Evolutionary conservation across 2,329 filamentous ascomycete genomes (phyloP).

Genomic region (Xylariales sp.): DNA sequence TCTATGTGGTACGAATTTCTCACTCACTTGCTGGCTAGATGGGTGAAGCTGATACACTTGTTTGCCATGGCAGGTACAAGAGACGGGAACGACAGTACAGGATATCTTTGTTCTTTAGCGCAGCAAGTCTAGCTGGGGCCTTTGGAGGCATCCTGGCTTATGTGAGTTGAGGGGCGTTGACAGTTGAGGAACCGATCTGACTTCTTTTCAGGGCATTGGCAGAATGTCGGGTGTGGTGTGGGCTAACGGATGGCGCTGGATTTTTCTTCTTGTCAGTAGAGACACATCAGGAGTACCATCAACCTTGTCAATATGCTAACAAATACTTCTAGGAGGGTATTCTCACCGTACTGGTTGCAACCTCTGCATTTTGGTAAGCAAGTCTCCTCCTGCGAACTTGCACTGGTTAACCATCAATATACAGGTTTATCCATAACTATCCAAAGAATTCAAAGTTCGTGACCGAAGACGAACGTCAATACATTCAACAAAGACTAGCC

Average conservation of each 20-base stretch:
- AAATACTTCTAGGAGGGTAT: slow-evolving; percentile 50
- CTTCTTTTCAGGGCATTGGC: slow-evolving; percentile 44
- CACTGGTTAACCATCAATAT: not conserved
- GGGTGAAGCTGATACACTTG: not conserved
- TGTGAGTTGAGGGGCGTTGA: slow-evolving; percentile 25
- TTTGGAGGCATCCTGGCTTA: slow-evolving; percentile 54
- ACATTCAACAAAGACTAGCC: slow-evolving; percentile 58
- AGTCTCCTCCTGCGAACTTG: not conserved
- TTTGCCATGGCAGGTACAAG: slow-evolving; percentile 49
- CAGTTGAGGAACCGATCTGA: no score
- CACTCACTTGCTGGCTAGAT: not conserved
- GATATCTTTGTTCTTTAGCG: slow-evolving; percentile 52
- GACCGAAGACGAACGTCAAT: slow-evolving; percentile 46
- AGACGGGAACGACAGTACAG: slow-evolving; percentile 49
- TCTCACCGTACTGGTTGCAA: slow-evolving; percentile 46
- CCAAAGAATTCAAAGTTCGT: slow-evolving; percentile 56
- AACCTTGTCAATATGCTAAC: no score
- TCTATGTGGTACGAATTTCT: slow-evolving; percentile 40
- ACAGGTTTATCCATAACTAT: slow-evolving; percentile 60
- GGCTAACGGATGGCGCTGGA: slow-evolving; percentile 52
- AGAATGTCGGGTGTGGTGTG: no score
- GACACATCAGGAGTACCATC: not conserved
- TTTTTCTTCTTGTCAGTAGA: slow-evolving; percentile 50
- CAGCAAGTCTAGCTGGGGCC: slow-evolving; percentile 49
- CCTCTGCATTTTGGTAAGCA: slow-evolving; percentile 39